Percentiles rank a stretch among this genome's conserved stretches.
phyloP scores from a whole-genome alignment of 2,329 filamentous ascomycete genomes.

The Trichoderma lentiforme region DNA sequence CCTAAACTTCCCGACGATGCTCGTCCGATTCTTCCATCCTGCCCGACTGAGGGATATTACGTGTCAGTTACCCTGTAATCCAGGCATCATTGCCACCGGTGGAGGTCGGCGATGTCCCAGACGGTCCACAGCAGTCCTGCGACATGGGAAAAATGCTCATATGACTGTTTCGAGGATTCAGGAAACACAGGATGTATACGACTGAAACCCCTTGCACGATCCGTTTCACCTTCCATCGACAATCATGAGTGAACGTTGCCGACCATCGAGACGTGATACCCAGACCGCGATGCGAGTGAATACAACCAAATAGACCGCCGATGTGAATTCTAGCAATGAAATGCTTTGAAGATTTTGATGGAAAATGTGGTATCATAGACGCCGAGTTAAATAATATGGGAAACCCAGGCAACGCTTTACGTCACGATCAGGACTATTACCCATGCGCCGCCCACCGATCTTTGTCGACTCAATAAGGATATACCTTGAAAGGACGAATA shows the following conservation, averaged over 20 bases:
- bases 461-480: neutral
- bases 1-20: neutral
- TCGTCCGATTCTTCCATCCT: neutral
- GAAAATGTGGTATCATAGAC: neutral
- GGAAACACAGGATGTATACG: neutral
- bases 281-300: neutral
- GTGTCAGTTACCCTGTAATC: neutral
- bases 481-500: neutral
- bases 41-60: neutral
- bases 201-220: neutral
- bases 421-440: neutral
- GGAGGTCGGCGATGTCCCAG: slow-evolving; percentile 1
- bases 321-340: neutral
- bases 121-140: neutral
- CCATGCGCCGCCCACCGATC: neutral
- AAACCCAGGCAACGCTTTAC: neutral
- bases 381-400: neutral
- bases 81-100: neutral
- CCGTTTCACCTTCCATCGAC: neutral
- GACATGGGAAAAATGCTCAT: neutral
- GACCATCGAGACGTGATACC: neutral
- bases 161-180: neutral
- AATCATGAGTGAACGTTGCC: neutral
- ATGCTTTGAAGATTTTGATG: neutral
- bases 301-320: neutral